These are phyloP conservation scores for Alternaria gaisen DNA, from an alignment of 2,329 filamentous ascomycete genomes.

Conservation along the genomic window DNA sequence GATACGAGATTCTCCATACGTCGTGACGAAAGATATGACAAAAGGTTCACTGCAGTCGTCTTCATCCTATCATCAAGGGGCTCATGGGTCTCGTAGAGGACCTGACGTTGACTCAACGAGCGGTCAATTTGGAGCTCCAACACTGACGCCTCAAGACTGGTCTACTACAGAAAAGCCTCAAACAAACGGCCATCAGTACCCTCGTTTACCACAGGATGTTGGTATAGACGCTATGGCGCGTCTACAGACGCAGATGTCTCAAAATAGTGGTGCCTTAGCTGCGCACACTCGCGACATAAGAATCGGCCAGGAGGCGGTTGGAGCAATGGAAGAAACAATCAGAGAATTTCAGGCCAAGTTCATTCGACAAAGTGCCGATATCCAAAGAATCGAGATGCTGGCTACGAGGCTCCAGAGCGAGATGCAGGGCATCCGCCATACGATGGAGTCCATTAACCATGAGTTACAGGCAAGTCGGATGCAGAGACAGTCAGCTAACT, in stretches of 20 bases:
- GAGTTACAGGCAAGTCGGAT: conserved; percentile 41
- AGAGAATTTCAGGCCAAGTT: conserved; percentile 47
- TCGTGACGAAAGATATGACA: conserved; percentile 26
- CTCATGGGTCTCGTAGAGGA: conserved; percentile 26
- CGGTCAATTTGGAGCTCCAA: conserved; percentile 26
- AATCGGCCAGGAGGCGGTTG: conserved; percentile 37
- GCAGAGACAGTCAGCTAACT: conserved; percentile 25
- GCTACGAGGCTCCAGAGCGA: conserved; percentile 54
- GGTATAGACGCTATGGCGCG: conserved; percentile 54
- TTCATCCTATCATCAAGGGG: conserved; percentile 25
- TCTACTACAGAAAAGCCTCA: conserved; percentile 28
- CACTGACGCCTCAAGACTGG: conserved; percentile 18
- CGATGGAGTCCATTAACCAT: conserved; percentile 48
- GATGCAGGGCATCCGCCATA: conserved; percentile 49
- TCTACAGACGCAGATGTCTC: conserved; percentile 59
- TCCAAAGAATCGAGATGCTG: conserved; percentile 53
- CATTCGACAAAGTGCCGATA: conserved; percentile 39
- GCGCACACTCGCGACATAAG: conserved; percentile 45
- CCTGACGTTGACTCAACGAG: conserved; percentile 20
- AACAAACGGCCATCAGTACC: conserved; percentile 41
- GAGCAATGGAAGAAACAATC: conserved; percentile 48
- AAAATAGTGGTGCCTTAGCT: conserved; percentile 53
- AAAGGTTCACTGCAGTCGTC: conserved; percentile 24
- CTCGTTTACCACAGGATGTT: conserved; percentile 40
- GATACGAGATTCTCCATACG: conserved; percentile 20